phyloP scores from a whole-genome alignment of 225 moss, liverwort and hornwort species.

The Bryum argenteum region DNA sequence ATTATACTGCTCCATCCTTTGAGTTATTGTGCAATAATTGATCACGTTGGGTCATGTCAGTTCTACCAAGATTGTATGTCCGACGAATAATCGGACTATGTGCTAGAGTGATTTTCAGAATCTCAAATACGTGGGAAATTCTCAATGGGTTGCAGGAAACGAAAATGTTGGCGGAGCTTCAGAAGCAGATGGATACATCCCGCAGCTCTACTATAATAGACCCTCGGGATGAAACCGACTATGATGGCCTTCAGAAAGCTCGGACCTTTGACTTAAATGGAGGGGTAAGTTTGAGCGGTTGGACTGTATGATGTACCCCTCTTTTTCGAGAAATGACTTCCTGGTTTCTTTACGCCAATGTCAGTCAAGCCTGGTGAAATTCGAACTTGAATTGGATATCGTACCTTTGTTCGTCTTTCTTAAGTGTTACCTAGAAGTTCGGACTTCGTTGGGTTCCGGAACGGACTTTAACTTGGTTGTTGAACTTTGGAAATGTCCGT shows the following conservation, averaged over 20 bases:
- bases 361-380: no score
- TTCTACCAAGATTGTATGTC: not conserved
- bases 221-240: conserved; percentile 97
- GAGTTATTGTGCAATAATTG: not conserved
- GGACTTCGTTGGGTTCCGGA: conserved; percentile 9
- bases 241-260: conserved; percentile 85
- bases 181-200: conserved; percentile 76
- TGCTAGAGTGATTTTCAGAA: no score
- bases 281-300: conserved; percentile 50
- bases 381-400: conserved; percentile 2
- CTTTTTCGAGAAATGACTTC: not conserved
- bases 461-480: conserved; percentile 13
- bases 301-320: no score
- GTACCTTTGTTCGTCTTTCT: not conserved
- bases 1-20: not conserved
- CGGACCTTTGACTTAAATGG: conserved; percentile 76
- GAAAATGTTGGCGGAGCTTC: conserved; percentile 80
- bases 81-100: not conserved
- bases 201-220: conserved; percentile 62
- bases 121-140: conserved; percentile 12
- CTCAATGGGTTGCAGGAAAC: conserved; percentile 61
- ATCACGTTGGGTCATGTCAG: not conserved
- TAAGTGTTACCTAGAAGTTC: not conserved
- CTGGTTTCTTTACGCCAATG: conserved; percentile 15
- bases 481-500: conserved; percentile 5